These are phyloP conservation scores for Leishmania arabica DNA, from an alignment of 208 protist species.

Conservation along the genomic window DNA sequence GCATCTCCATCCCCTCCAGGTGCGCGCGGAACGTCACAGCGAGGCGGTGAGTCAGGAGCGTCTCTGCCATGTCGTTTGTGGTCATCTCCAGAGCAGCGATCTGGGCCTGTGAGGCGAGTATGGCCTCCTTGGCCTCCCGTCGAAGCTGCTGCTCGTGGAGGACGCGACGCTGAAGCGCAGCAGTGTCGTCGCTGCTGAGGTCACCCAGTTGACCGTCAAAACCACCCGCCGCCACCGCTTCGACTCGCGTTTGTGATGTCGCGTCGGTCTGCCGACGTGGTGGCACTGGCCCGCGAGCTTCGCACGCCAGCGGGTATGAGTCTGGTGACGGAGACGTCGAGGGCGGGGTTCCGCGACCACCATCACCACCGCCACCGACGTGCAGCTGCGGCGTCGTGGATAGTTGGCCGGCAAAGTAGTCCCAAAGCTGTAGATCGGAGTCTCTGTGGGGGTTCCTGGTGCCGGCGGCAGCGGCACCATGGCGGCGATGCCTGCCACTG, in stretches of 20 bases:
- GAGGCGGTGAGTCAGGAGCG: constrained; percentile 41
- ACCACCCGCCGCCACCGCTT: not conserved
- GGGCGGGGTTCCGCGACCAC: not conserved
- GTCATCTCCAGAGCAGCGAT: constrained; percentile 44
- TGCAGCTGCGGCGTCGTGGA: not conserved
- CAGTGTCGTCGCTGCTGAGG: not conserved
- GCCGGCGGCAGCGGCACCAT: not conserved
- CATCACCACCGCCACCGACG: not conserved
- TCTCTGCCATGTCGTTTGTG: constrained; percentile 57
- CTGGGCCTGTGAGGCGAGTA: constrained; percentile 29
- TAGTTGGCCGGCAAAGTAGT: constrained; percentile 24
- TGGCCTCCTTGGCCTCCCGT: constrained; percentile 31
- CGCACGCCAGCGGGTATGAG: not conserved
- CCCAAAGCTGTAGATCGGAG: constrained; percentile 18
- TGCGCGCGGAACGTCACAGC: constrained; percentile 35
- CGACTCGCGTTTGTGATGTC: not conserved
- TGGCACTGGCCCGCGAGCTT: not conserved
- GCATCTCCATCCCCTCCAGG: constrained; percentile 39
- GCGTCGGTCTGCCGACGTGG: not conserved
- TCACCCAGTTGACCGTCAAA: not conserved
- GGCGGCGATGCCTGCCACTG: not conserved
- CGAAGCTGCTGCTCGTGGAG: constrained; percentile 21
- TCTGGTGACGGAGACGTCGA: not conserved
- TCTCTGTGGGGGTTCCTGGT: not conserved
- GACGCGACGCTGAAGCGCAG: not conserved